phyloP scores from a whole-genome alignment of 805 yeast species.

The Maudiozyma barnettii region DNA sequence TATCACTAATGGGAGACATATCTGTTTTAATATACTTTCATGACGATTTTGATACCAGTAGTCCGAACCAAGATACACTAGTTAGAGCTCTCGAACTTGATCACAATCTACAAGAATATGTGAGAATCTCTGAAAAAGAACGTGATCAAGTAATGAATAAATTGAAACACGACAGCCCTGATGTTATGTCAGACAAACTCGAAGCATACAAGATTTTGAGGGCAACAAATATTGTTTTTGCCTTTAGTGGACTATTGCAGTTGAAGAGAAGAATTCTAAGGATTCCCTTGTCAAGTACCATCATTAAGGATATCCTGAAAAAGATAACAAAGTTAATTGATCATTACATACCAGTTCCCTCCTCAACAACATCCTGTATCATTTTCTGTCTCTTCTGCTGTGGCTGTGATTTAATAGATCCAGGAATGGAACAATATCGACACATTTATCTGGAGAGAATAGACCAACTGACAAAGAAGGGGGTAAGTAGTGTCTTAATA shows the following conservation, averaged over 20 bases:
- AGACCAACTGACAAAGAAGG: conserved; percentile 6
- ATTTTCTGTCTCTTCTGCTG: conserved; percentile 15
- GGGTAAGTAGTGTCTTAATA: conserved; percentile 15
- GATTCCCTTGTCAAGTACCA: conserved; percentile 37
- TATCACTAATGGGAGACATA: conserved; percentile 49
- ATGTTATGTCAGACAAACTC: conserved; percentile 11
- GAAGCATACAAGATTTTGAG: conserved; percentile 25
- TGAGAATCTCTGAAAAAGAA: conserved; percentile 17
- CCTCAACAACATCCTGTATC: conserved; percentile 11
- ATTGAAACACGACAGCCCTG: background rate
- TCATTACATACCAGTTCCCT: conserved; percentile 4
- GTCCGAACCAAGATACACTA: conserved; percentile 1
- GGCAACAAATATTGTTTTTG: conserved; percentile 45
- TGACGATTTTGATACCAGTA: conserved; percentile 3
- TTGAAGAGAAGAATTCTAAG: conserved; percentile 48
- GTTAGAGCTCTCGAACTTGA: conserved; percentile 33
- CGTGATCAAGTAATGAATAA: conserved; percentile 12
- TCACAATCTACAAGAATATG: conserved; percentile 21
- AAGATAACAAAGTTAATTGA: conserved; percentile 9
- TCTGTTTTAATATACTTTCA: conserved; percentile 31
- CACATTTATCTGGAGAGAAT: conserved; percentile 8
- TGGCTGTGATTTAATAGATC: conserved; percentile 17
- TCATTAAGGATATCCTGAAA: conserved; percentile 35
- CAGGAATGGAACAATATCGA: conserved; percentile 6
- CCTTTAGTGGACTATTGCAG: conserved; percentile 45